Base-by-base conservation (phyloP, 805 yeast species). In the Cyberlindnera galapagoensis region DNA sequence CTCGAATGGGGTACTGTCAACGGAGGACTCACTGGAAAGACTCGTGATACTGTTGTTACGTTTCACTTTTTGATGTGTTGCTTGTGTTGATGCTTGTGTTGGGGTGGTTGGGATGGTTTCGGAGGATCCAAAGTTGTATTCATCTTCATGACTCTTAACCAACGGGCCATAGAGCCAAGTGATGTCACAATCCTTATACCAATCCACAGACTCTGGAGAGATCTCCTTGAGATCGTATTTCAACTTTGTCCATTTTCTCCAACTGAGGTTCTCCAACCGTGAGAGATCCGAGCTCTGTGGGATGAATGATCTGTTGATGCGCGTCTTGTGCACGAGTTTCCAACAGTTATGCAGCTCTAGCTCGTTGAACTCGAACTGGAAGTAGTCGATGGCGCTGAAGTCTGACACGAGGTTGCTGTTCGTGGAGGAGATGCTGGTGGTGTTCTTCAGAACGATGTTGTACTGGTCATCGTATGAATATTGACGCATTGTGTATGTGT, bases 221-320 rank as follows among this genome's bases (percentile, higher is more conserved):
- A 86, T 75, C 9, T 74, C 65, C 18, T 62, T 54, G 28, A 78
- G 58, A 18, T 74, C 65, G 43, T 72, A 69, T 44, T 80, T 71
- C 31, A 83, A 68, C 59, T 88, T 87, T 10, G 90, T 81, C 97
- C 97, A 90, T 13, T 95, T 86, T 52, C 97, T 71, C 97, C 97
- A 90, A 30, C 84, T 69, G 11, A 95, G 90, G 49, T 83, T 83
- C 51, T 83, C 88, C 27, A 83, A 62, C 29, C 94, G 59, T 19
- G 52, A 40, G 21, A 60, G 41, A 34, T 62, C 60, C 42, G 49
- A 60, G 44, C 44, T 59, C 50, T 21, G 51, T 34, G 42, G 67
- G 46, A 46, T 65, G 34, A 33, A 59, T 2, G 44, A 25, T 11
- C 38, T 46, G 36, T 37, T 51, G 39, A 38, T 23, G 11, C 48